Evolutionary conservation across 2,329 filamentous ascomycete genomes (phyloP).

Genomic region (Leptodontidium sp.): DNA sequence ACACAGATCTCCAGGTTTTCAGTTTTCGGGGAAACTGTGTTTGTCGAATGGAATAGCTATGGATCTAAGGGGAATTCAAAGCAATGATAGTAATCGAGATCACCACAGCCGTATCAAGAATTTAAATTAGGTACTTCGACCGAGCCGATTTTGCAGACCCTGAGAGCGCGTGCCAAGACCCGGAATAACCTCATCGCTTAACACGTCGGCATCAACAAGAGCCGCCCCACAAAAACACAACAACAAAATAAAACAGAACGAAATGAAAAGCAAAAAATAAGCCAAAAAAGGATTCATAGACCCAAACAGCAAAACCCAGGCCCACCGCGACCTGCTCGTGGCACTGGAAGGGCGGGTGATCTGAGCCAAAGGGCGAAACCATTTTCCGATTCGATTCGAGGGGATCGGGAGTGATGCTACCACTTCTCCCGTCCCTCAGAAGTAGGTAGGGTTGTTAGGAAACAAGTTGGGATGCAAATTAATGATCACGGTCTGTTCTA

Average conservation of each 20-base stretch:
- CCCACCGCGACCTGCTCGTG: background rate
- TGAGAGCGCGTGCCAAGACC: background rate
- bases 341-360: background rate
- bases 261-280: too few relatives aligned
- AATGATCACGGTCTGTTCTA: background rate
- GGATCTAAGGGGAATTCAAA: too few relatives aligned
- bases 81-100: too few relatives aligned
- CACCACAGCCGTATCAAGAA: too few relatives aligned
- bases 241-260: background rate
- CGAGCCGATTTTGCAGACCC: too few relatives aligned
- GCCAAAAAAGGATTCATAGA: too few relatives aligned
- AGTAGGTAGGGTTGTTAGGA: background rate
- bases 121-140: too few relatives aligned
- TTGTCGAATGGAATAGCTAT: too few relatives aligned
- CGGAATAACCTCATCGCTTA: conserved; percentile 1
- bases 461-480: background rate
- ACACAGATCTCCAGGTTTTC: too few relatives aligned
- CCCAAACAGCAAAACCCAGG: background rate
- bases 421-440: background rate
- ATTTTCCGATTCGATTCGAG: background rate
- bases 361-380: background rate
- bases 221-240: background rate
- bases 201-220: background rate
- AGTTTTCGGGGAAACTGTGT: too few relatives aligned
- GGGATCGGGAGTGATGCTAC: background rate